phyloP scores from a whole-genome alignment of 768 basidiomycete genomes.

The Psilocybe cyanescens region DNA sequence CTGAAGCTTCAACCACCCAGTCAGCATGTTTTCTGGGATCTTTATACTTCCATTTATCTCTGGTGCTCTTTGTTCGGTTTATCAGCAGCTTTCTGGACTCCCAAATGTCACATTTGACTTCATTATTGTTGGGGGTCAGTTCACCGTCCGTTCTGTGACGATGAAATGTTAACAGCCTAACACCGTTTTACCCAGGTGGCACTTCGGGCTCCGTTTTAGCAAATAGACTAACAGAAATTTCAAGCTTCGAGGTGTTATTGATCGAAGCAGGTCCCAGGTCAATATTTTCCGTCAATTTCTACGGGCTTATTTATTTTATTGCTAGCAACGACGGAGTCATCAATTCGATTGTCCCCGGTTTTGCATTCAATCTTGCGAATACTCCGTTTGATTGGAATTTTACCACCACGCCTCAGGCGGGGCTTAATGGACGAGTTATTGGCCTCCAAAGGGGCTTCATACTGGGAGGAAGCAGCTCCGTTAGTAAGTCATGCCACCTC shows the following conservation, averaged over 20 bases:
- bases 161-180: neutral
- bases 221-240: conserved; percentile 54
- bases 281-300: neutral
- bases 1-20: no score
- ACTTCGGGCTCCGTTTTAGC: conserved; percentile 61
- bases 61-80: neutral
- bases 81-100: neutral
- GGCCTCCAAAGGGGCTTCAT: conserved; percentile 26
- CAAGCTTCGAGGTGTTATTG: conserved; percentile 47
- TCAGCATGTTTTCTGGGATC: no score
- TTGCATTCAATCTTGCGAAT: conserved; percentile 6
- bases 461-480: conserved; percentile 32
- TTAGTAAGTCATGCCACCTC: neutral
- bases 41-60: neutral
- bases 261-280: conserved; percentile 63
- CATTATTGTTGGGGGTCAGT: conserved; percentile 26
- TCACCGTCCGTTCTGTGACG: neutral
- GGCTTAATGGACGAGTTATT: conserved; percentile 22
- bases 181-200: conserved; percentile 34
- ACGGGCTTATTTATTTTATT: neutral
- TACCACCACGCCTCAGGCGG: conserved; percentile 28
- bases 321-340: conserved; percentile 9
- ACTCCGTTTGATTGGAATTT: conserved; percentile 24
- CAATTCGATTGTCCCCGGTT: conserved; percentile 6
- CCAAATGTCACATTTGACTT: conserved; percentile 12